Evolutionary conservation across 176 grass and related monocot genomes (phyloP).

Genomic region (Musa itinerans): DNA sequence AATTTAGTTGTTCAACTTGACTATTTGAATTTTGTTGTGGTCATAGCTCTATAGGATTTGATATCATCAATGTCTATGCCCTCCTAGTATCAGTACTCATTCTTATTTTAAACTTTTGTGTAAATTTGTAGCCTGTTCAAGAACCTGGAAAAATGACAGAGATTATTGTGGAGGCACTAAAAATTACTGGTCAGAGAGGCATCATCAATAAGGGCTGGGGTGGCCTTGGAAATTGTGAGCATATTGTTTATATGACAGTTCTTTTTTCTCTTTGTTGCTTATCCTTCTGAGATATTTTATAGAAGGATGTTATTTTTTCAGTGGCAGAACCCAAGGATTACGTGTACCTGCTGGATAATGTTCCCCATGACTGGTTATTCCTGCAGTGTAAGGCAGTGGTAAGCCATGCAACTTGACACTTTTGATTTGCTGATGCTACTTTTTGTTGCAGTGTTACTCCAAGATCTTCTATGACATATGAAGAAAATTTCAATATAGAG

Average conservation of each 20-base stretch:
- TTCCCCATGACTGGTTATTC: constrained; percentile 96
- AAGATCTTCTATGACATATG: no score
- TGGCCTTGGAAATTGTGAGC: constrained; percentile 94
- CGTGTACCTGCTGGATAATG: constrained; percentile 82
- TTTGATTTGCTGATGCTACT: background rate
- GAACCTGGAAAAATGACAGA: constrained; percentile 83
- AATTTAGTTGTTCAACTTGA: no score
- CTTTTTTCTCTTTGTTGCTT: constrained; percentile 9
- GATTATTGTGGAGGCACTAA: constrained; percentile 72
- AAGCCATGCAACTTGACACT: constrained; percentile 6
- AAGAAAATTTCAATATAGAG: no score
- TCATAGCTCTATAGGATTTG: no score
- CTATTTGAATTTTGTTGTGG: no score
- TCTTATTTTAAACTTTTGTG: constrained; percentile 10
- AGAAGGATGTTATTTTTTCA: constrained; percentile 27
- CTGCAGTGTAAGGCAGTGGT: constrained; percentile 92
- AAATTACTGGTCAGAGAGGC: constrained; percentile 76
- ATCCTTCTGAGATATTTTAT: constrained; percentile 16
- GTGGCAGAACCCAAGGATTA: constrained; percentile 76
- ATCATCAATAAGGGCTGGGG: constrained; percentile 98
- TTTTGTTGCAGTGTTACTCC: no score
- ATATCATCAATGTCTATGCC: no score
- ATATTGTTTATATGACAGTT: constrained; percentile 6
- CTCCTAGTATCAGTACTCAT: no score
- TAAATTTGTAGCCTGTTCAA: constrained; percentile 71